phyloP scores from a whole-genome alignment of 495 filamentous ascomycete genomes.

The Xylaria acuta region DNA sequence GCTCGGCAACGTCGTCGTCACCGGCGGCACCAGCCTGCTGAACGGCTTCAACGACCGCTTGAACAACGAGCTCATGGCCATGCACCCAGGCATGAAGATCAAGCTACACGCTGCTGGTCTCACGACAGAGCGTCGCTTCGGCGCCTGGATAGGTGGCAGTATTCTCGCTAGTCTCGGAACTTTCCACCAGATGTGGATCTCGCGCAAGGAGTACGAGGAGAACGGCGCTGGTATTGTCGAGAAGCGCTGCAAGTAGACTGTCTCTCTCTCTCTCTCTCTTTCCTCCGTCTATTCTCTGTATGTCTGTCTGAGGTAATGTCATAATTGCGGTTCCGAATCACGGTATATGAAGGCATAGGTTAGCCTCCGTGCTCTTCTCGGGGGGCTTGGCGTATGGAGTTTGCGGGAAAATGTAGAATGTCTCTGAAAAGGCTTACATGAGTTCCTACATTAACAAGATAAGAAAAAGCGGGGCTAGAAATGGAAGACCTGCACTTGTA shows the following conservation, averaged over 20 bases:
- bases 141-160: slow-evolving; percentile 94
- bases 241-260: slow-evolving; percentile 73
- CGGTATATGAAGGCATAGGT: slow-evolving; percentile 21
- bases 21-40: slow-evolving; percentile 81
- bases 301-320: slow-evolving; percentile 25
- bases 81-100: slow-evolving; percentile 82
- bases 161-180: slow-evolving; percentile 95
- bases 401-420: slow-evolving; percentile 19
- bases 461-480: background rate
- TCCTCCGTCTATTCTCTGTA: slow-evolving; percentile 31
- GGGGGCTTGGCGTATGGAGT: slow-evolving; percentile 26
- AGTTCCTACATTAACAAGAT: background rate
- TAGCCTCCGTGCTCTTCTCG: background rate
- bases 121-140: slow-evolving; percentile 84
- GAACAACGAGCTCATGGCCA: slow-evolving; percentile 76
- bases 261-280: background rate
- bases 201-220: slow-evolving; percentile 81
- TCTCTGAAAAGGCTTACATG: background rate
- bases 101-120: slow-evolving; percentile 85
- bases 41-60: slow-evolving; percentile 90
- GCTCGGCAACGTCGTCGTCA: slow-evolving; percentile 89
- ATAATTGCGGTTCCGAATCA: slow-evolving; percentile 18
- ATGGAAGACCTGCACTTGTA: background rate
- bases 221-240: slow-evolving; percentile 74
- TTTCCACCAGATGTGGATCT: slow-evolving; percentile 99